Evolutionary conservation across 2,329 filamentous ascomycete genomes (phyloP).

Genomic region (Microcyclosporella mali): DNA sequence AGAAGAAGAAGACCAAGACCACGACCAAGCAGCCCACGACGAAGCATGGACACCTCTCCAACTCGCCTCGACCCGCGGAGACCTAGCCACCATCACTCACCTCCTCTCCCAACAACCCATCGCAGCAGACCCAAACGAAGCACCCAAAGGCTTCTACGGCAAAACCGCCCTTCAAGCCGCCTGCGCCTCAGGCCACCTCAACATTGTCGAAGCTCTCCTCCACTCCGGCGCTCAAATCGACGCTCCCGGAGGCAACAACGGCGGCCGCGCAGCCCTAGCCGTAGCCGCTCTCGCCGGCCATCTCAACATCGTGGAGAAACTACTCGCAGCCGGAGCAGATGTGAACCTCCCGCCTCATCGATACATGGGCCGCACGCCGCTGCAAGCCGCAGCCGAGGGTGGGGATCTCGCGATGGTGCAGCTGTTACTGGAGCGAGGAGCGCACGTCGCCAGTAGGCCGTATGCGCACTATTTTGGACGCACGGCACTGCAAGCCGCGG

Average conservation of each 20-base stretch:
- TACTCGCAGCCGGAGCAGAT: slow-evolving; percentile 16
- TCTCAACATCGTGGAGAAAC: slow-evolving; percentile 9
- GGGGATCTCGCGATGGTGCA: slow-evolving; percentile 13
- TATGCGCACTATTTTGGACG: slow-evolving; percentile 13
- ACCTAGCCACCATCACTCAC: slow-evolving; percentile 5
- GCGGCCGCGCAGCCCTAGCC: slow-evolving; percentile 14
- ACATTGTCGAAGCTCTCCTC: slow-evolving; percentile 15
- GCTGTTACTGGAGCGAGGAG: slow-evolving; percentile 11
- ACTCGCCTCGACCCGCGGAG: slow-evolving; percentile 12
- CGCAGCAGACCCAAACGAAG: slow-evolving; percentile 15
- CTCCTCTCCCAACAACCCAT: slow-evolving; percentile 6
- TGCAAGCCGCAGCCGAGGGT: slow-evolving; percentile 19
- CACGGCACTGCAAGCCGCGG: slow-evolving; percentile 16
- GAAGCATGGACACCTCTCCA: slow-evolving; percentile 9
- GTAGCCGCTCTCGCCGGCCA: slow-evolving; percentile 17
- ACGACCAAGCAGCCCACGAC: no score
- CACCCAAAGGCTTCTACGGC: slow-evolving; percentile 20
- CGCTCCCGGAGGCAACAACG: slow-evolving; percentile 18
- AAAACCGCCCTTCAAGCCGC: slow-evolving; percentile 22
- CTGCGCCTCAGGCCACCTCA: slow-evolving; percentile 11
- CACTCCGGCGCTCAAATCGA: slow-evolving; percentile 13
- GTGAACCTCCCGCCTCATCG: slow-evolving; percentile 12
- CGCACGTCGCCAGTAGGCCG: slow-evolving; percentile 10
- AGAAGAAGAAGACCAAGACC: no score
- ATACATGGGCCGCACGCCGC: slow-evolving; percentile 19